Percentiles rank a stretch among this genome's conserved stretches.
These are phyloP conservation scores for Warburgia ugandensis DNA, from an alignment of 164 flowering plant genomes.

Conservation along the genomic window DNA sequence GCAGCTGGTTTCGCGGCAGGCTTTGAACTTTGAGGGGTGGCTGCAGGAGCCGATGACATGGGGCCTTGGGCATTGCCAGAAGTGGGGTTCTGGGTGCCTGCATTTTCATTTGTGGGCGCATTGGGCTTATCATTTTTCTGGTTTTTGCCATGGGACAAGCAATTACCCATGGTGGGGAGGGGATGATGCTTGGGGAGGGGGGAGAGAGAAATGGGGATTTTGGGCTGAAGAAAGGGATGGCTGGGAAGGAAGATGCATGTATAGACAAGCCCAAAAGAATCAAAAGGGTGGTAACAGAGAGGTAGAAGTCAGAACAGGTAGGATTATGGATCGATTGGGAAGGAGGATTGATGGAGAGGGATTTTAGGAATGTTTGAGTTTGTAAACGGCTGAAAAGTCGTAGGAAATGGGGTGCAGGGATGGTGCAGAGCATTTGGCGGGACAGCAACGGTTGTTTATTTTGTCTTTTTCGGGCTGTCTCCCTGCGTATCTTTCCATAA, in stretches of 20 bases:
- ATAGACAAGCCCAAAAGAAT: too few relatives aligned
- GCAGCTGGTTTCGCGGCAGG: constrained; percentile 3
- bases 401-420: constrained; percentile 1
- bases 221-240: background rate
- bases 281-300: background rate
- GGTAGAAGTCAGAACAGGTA: too few relatives aligned
- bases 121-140: background rate
- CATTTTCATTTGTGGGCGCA: background rate
- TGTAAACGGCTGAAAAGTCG: too few relatives aligned
- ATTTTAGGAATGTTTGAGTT: too few relatives aligned
- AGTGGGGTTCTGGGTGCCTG: background rate
- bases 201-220: background rate
- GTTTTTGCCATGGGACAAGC: constrained; percentile 6
- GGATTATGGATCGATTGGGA: background rate
- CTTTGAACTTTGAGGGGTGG: background rate
- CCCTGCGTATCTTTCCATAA: too few relatives aligned
- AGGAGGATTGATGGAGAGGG: constrained; percentile 4
- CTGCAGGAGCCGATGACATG: background rate
- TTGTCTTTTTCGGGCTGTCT: too few relatives aligned
- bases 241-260: background rate
- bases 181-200: background rate
- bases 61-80: background rate
- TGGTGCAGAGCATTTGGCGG: constrained; percentile 12
- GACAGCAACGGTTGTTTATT: background rate
- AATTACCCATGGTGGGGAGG: constrained; percentile 7